Percentiles rank a stretch among this genome's conserved stretches.
phyloP scores from a whole-genome alignment of 345 rosid genomes.

The Boechera retrofracta region DNA sequence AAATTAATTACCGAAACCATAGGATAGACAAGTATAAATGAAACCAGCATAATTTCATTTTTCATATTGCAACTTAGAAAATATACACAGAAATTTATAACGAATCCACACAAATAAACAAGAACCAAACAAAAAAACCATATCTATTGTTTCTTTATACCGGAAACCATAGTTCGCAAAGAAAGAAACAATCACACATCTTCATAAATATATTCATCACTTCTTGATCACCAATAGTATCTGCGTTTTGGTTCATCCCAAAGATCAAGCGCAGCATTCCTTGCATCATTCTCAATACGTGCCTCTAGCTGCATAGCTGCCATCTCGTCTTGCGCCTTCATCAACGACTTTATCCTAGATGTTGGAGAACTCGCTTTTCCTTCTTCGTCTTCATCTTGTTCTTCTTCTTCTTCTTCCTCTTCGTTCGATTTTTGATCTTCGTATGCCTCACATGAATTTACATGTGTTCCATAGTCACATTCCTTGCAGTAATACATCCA shows the following conservation, averaged over 20 bases:
- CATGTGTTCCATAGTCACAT: slow-evolving; percentile 11
- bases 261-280: slow-evolving; percentile 1
- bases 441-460: not conserved
- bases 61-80: no score
- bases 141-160: not conserved
- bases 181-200: not conserved
- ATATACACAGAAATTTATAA: no score
- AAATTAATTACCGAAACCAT: no score
- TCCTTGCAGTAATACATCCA: slow-evolving; percentile 8
- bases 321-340: not conserved
- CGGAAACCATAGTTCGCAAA: not conserved
- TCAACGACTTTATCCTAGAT: slow-evolving; percentile 6
- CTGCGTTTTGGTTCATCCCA: slow-evolving; percentile 8
- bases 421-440: slow-evolving; percentile 1
- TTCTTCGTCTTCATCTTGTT: not conserved
- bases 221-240: not conserved
- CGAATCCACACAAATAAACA: no score
- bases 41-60: no score
- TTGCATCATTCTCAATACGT: slow-evolving; percentile 4
- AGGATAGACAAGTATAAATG: no score
- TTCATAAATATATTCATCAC: not conserved
- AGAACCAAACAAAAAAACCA: not conserved
- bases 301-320: slow-evolving; percentile 1
- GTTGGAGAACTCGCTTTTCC: slow-evolving; percentile 1
- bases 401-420: not conserved